A percentile compares a stretch with the other conserved stretches of the same genome.
Conservation (phyloP, 352 stramenopile species). For the Achlya hypogyna region DNA sequence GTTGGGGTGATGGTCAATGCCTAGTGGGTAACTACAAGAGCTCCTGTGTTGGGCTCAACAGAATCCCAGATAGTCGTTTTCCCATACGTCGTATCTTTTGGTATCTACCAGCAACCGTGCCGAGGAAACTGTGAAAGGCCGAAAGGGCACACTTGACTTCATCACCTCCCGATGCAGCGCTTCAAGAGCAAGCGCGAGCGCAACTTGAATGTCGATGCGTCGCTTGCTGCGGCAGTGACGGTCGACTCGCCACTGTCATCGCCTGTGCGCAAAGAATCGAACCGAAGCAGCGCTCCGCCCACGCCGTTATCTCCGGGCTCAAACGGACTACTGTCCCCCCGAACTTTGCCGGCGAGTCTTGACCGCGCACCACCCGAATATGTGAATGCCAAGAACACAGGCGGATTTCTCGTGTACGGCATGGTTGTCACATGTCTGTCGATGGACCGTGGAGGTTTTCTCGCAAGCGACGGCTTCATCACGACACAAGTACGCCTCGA, state of each 20-base stretch:
- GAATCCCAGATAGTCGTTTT: too few species aligned
- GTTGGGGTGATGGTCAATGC: too few species aligned
- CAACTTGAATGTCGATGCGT: neutral
- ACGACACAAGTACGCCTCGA: conserved; percentile 50
- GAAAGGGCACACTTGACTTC: too few species aligned
- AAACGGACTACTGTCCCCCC: neutral
- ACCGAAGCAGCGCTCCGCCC: neutral
- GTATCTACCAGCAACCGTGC: too few species aligned
- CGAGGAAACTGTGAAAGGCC: too few species aligned
- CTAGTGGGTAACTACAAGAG: too few species aligned
- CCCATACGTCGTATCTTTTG: too few species aligned
- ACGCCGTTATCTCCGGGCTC: neutral
- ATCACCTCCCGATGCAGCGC: conserved; percentile 4
- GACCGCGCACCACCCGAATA: neutral
- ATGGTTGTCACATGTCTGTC: conserved; percentile 58
- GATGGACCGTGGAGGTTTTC: conserved; percentile 41
- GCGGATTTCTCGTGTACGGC: conserved; percentile 54
- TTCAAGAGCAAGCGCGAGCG: conserved; percentile 3
- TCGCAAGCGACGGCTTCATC: conserved; percentile 49
- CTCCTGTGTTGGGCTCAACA: too few species aligned
- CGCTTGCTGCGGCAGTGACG: neutral
- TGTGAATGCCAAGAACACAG: neutral
- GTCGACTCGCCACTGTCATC: neutral
- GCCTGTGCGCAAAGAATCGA: neutral
- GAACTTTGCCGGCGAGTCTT: neutral